Evolutionary conservation across 306 rosid genomes (phyloP), one percentile per base, ranked within the genome.

Genomic region (Prosopis cineraria): DNA sequence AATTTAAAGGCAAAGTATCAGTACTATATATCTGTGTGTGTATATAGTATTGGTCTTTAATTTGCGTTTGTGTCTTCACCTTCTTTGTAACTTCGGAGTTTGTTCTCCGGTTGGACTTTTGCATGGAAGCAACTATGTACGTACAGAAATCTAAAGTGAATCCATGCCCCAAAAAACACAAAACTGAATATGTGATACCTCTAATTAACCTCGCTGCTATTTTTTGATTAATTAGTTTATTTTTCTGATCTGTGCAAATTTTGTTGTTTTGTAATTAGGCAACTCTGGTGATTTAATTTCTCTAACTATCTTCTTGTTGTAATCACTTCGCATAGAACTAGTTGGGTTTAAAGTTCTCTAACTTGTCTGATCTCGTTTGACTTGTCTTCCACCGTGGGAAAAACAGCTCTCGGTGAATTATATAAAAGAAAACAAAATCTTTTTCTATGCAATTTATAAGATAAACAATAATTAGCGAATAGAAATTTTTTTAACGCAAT

Each of bases 91-190:
- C n/a, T n/a, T n/a, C n/a, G 0, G 48, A 43, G 48, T 12, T 5
- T 43, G 24, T 48, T 48, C 16, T 11, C 58, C 43, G 24, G 58
- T 56, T 2, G 37, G 65, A 43, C 58, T 60, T 60, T 82, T 37
- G 16, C 62, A 55, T 55, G 72, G 75, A 65, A 70, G 68, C 22
- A 55, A 70, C 47, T 62, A 25, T 74, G 75, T 83, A 70, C 68
- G 78, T 79, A 70, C 73, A 11, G 11, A 37, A 70, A 45, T 29
- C 10, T 44, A 14, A n/a, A 7, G 25, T 69, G 67, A 34, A 43
- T 47, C 16, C 40, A 62, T 60, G 81, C 73, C 47, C 6, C n/a
- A 27, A 58, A 52, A 60, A 53, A 43, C 3, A 47, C 17, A n/a
- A n/a, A n/a, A n/a, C 22, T 79, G 9, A 79, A 79, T 58, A 72